Percentiles rank a stretch among this genome's conserved stretches.
Conservation (phyloP, 768 basidiomycete genomes). For the Russula foetens region DNA sequence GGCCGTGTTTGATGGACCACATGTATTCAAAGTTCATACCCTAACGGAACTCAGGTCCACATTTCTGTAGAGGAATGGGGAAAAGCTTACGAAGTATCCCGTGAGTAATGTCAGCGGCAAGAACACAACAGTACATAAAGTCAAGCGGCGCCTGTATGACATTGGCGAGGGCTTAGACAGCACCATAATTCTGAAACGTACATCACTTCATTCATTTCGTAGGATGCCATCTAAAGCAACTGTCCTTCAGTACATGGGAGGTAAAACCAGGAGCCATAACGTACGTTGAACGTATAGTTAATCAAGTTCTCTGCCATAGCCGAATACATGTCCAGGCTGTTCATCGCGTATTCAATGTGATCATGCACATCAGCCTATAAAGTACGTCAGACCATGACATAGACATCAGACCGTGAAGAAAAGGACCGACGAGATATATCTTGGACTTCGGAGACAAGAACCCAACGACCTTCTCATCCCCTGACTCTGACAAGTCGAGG, state of each 20-base stretch:
- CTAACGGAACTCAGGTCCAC: conserved; percentile 26
- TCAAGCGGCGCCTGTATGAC: conserved; percentile 47
- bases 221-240: conserved; percentile 48
- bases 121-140: conserved; percentile 62
- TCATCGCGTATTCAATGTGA: conserved; percentile 66
- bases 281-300: conserved; percentile 65
- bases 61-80: not conserved
- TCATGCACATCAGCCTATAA: conserved; percentile 63
- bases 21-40: conserved; percentile 58
- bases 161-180: not conserved
- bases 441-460: conserved; percentile 64
- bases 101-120: conserved; percentile 62
- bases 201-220: conserved; percentile 74
- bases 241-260: not conserved
- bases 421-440: conserved; percentile 44
- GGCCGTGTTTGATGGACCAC: conserved; percentile 38
- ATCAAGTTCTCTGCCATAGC: conserved; percentile 65
- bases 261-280: conserved; percentile 18
- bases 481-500: conserved; percentile 30
- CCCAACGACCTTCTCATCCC: conserved; percentile 37
- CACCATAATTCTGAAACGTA: conserved; percentile 24
- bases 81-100: conserved; percentile 54
- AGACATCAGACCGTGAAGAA: not conserved
- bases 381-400: not conserved
- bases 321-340: conserved; percentile 66